Percentiles rank a stretch among this genome's conserved stretches.
phyloP scores from a whole-genome alignment of 768 basidiomycete species.

The Collybia sp. region DNA sequence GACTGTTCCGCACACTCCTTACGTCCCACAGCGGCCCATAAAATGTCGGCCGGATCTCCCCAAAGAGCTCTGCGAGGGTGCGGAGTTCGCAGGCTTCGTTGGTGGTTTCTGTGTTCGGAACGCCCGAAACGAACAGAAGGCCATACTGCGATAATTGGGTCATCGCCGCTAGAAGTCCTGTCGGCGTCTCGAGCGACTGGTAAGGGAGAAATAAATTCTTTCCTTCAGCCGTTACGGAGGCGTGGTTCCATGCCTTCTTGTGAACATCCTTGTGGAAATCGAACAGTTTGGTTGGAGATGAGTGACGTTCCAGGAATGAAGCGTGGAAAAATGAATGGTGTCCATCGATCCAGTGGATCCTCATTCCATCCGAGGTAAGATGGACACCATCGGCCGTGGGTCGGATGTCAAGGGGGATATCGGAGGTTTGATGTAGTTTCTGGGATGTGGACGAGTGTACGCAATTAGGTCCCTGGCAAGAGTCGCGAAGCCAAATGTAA shows the following conservation, averaged over 20 bases:
- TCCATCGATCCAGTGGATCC: slow-evolving; percentile 53
- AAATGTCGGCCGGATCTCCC: slow-evolving; percentile 80
- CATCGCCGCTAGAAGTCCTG: slow-evolving; percentile 53
- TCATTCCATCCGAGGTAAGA: slow-evolving; percentile 38
- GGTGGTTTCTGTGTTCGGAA: slow-evolving; percentile 59
- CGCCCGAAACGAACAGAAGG: slow-evolving; percentile 63
- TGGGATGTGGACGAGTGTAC: slow-evolving; percentile 78
- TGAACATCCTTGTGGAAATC: slow-evolving; percentile 41
- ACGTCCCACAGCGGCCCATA: slow-evolving; percentile 93
- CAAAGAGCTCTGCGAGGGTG: slow-evolving; percentile 61
- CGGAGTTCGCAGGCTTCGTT: slow-evolving; percentile 64
- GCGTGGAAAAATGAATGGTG: slow-evolving; percentile 51
- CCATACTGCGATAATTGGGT: slow-evolving; percentile 70
- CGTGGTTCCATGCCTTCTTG: slow-evolving; percentile 39
- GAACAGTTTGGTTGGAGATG: slow-evolving; percentile 19
- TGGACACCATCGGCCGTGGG: slow-evolving; percentile 39
- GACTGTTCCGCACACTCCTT: slow-evolving; percentile 62
- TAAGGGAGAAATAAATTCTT: slow-evolving; percentile 55
- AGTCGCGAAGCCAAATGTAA: slow-evolving; percentile 80
- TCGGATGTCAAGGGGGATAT: slow-evolving; percentile 47
- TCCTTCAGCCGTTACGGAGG: slow-evolving; percentile 21
- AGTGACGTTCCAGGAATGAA: slow-evolving; percentile 42
- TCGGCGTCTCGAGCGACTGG: slow-evolving; percentile 35
- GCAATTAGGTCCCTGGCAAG: slow-evolving; percentile 65
- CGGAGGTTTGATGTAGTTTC: slow-evolving; percentile 68